Evolutionary conservation across 495 filamentous ascomycete species (phyloP).

Genomic region (Evernia prunastri): DNA sequence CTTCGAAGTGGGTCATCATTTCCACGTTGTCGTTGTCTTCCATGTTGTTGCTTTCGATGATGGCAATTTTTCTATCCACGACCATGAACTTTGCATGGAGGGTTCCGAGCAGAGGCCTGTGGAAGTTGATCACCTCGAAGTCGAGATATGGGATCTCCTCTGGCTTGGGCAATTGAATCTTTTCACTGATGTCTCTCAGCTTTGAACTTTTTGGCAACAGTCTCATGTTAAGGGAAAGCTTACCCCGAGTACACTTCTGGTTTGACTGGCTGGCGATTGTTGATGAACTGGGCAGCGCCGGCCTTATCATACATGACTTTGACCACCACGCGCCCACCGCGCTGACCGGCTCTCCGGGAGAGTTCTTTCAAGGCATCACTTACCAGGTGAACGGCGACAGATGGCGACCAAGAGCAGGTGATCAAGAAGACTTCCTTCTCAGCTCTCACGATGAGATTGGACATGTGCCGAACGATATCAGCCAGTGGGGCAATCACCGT

Average conservation of each 20-base stretch:
- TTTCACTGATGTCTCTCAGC: not conserved
- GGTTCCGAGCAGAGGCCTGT: slow-evolving; percentile 64
- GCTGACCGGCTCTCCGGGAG: slow-evolving; percentile 54
- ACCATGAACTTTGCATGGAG: slow-evolving; percentile 75
- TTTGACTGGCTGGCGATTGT: slow-evolving; percentile 55
- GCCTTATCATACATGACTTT: slow-evolving; percentile 74
- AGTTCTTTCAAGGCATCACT: slow-evolving; percentile 64
- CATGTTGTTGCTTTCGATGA: slow-evolving; percentile 71
- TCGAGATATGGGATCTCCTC: slow-evolving; percentile 65
- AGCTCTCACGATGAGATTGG: slow-evolving; percentile 67
- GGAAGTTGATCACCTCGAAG: slow-evolving; percentile 67
- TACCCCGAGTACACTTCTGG: slow-evolving; percentile 51
- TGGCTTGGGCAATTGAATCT: slow-evolving; percentile 51
- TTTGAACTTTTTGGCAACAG: not conserved
- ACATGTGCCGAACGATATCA: slow-evolving; percentile 66
- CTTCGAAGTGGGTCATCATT: slow-evolving; percentile 75
- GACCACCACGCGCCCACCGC: slow-evolving; percentile 53
- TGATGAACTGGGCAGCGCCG: slow-evolving; percentile 44
- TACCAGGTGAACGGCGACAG: slow-evolving; percentile 57
- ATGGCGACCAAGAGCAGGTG: slow-evolving; percentile 69
- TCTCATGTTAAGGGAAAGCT: slow-evolving; percentile 1
- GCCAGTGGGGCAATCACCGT: slow-evolving; percentile 62
- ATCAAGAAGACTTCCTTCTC: slow-evolving; percentile 65
- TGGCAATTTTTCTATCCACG: slow-evolving; percentile 60
- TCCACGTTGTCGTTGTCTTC: slow-evolving; percentile 70